Evolutionary conservation across 2,329 filamentous ascomycete genomes (phyloP), one percentile per base, ranked within the genome.

Genomic region (Albophoma yamanashiensis): DNA sequence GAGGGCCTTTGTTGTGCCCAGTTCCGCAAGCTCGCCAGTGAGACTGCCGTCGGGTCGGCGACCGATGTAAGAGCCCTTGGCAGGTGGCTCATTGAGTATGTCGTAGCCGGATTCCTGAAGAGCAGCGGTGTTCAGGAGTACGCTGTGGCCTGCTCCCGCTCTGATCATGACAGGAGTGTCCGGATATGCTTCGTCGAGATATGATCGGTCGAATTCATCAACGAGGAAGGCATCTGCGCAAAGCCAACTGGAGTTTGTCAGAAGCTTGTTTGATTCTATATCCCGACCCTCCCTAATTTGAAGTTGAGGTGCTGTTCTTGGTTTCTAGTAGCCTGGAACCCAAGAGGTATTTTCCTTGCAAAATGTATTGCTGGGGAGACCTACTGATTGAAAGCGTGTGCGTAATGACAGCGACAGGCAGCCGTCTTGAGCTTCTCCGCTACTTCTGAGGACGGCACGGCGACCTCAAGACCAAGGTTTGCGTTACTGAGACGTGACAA

Each of bases 151-250:
- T 6, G 57, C 57, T 9, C 45, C 57, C 11, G 57, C 57, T 12
- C 57, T 47, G 57, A 58, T 58, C 31, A 58, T 58, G 15, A 58
- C 57, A 3, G 57, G 57, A 8, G 34, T 53, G 14, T 58, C 57
- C 4, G 57, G 57, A 8, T 58, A 58, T 38, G 4, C 57, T 39
- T 42, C 57, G 27, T 58, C 57, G 4, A 58, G 47, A 17, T 27
- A 42, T 6, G 57, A 38, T n/a, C 57, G 57, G 57, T 58, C 57
- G 39, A 53, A 58, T 8, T 40, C 20, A 4, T 58, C 43, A 36
- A 58, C 39, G 27, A n/a, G 36, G 14, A 55, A 59, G 47, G 31
- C 38, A 11, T 59, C 47, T 14, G 43, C 47, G 36, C 38, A n/a
- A 8, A 59, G 45, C 57, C 57, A 59, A n/a, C 47, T 59, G 8